phyloP scores from a whole-genome alignment of 139 green algal species.

The Tetradesmus lagerheimii region DNA sequence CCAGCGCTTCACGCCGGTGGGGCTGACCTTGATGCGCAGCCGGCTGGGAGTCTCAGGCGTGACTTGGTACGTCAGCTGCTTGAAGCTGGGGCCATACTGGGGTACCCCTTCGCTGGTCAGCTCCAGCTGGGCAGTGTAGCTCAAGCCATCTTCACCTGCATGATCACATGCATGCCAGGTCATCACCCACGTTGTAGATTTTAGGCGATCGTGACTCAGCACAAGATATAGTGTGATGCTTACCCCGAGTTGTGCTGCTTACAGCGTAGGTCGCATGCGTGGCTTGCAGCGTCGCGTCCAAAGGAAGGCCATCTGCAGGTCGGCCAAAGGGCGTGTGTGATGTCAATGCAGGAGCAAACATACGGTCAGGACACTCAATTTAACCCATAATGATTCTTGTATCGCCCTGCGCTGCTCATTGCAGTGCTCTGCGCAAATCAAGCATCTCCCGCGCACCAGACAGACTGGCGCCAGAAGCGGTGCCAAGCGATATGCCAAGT shows the following conservation, averaged over 20 bases:
- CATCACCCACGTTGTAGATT: neutral
- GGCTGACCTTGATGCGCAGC: constrained; percentile 29
- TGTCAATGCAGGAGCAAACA: no score
- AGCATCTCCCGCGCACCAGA: neutral
- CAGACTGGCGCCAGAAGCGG: neutral
- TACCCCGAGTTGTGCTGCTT: neutral
- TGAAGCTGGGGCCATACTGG: constrained; percentile 38
- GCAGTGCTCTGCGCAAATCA: neutral
- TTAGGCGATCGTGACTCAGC: neutral
- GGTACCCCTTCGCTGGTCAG: neutral
- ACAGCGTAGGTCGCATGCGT: neutral
- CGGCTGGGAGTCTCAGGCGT: constrained; percentile 15
- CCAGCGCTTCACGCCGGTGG: constrained; percentile 2
- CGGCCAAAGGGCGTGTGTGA: no score
- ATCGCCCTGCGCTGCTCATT: neutral
- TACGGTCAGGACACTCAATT: no score
- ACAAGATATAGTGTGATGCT: neutral
- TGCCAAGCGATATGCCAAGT: neutral
- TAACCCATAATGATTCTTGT: no score
- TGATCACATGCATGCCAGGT: neutral
- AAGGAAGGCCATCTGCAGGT: neutral
- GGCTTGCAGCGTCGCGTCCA: neutral
- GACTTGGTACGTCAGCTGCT: neutral
- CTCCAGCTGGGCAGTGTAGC: neutral
- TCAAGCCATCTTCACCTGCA: neutral